phyloP scores from a whole-genome alignment of 345 rosid genomes.

The Populus deltoides region DNA sequence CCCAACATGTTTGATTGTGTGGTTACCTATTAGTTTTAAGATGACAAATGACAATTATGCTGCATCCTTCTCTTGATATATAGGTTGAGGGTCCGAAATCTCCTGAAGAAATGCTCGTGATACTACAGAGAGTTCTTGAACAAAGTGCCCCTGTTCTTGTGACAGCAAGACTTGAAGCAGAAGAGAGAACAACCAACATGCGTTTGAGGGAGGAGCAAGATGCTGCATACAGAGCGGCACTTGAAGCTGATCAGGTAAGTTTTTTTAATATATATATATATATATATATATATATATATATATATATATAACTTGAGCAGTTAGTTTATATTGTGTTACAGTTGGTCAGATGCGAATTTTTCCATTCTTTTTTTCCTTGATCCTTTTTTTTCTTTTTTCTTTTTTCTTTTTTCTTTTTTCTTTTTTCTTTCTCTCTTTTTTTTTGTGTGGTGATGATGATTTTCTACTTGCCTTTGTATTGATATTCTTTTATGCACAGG shows the following conservation, averaged over 20 bases:
- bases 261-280: background rate
- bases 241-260: conserved; percentile 96
- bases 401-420: background rate
- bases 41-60: background rate
- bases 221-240: conserved; percentile 95
- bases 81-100: conserved; percentile 93
- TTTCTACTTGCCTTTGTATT: background rate
- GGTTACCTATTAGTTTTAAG: background rate
- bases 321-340: background rate
- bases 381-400: background rate
- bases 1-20: background rate
- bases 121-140: conserved; percentile 86
- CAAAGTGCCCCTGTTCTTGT: conserved; percentile 87
- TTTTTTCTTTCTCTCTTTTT: background rate
- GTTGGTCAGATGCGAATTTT: background rate
- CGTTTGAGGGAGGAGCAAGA: conserved; percentile 97
- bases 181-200: conserved; percentile 79
- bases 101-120: conserved; percentile 68
- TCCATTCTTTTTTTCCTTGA: background rate
- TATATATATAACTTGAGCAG: background rate
- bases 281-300: no score
- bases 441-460: background rate
- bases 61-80: conserved; percentile 13
- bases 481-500: conserved; percentile 31
- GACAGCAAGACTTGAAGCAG: conserved; percentile 86